A percentile compares a stretch with the other conserved stretches of the same genome.
phyloP scores from a whole-genome alignment of 352 stramenopile species.

The Phytophthora quininea region DNA sequence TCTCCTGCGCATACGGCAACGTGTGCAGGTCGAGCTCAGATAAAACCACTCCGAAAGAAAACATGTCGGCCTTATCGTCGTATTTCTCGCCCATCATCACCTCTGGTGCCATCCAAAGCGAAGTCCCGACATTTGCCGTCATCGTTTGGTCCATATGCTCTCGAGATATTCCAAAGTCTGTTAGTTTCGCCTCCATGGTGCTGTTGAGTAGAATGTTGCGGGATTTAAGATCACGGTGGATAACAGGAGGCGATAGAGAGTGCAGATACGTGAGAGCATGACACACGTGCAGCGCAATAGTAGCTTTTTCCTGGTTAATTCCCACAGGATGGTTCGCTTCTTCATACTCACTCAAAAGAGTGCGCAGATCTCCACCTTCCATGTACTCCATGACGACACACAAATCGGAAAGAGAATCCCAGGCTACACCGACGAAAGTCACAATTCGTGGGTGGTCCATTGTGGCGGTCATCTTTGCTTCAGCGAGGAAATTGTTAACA shows the following conservation, averaged over 20 bases:
- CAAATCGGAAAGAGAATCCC: conserved; percentile 47
- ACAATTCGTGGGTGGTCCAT: conserved; percentile 51
- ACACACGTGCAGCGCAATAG: conserved; percentile 16
- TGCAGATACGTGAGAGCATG: conserved; percentile 35
- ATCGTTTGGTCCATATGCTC: conserved; percentile 17
- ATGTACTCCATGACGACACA: conserved; percentile 55
- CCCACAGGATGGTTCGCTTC: conserved; percentile 4
- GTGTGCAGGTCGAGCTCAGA: conserved; percentile 18
- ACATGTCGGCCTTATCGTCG: conserved; percentile 25
- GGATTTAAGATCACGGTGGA: conserved; percentile 32
- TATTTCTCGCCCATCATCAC: conserved; percentile 24
- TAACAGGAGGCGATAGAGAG: conserved; percentile 28
- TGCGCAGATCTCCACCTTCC: conserved; percentile 44
- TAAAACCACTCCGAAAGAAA: conserved; percentile 29
- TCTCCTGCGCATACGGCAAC: conserved; percentile 11
- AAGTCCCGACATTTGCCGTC: conserved; percentile 26
- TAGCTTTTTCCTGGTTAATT: conserved; percentile 11
- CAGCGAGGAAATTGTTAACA: conserved; percentile 36
- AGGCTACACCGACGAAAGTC: conserved; percentile 50
- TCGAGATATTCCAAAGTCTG: conserved; percentile 46
- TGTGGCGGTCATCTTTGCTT: conserved; percentile 20
- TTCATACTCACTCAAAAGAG: conserved; percentile 20
- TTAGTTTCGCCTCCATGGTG: conserved; percentile 50
- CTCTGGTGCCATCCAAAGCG: conserved; percentile 29
- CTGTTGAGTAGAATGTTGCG: conserved; percentile 45